phyloP scores from a whole-genome alignment of 306 rosid genomes.

The Prunus fruticosa region DNA sequence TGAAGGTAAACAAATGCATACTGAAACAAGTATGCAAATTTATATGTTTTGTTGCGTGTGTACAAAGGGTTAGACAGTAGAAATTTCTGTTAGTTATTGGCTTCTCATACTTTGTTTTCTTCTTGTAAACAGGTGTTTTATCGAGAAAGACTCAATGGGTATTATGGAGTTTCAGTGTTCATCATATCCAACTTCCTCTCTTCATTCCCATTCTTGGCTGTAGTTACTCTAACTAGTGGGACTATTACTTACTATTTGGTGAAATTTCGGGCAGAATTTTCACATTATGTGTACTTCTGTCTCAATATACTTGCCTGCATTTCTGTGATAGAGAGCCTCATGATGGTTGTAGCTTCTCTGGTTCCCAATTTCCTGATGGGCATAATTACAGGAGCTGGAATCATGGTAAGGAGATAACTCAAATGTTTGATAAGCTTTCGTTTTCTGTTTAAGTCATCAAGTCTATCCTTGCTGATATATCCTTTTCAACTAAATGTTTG shows the following conservation, averaged over 20 bases:
- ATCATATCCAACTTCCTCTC: conserved; percentile 82
- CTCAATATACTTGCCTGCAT: conserved; percentile 69
- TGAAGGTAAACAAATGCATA: conserved; percentile 56
- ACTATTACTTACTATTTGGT: conserved; percentile 82
- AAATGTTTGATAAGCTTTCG: neutral
- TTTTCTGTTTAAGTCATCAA: neutral
- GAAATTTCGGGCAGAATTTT: conserved; percentile 65
- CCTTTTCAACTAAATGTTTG: conserved; percentile 18
- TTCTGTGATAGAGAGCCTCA: conserved; percentile 89
- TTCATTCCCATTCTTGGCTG: conserved; percentile 88
- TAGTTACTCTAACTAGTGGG: conserved; percentile 53
- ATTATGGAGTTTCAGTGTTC: conserved; percentile 86
- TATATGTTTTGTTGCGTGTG: neutral
- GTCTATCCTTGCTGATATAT: conserved; percentile 1
- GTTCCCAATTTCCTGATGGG: conserved; percentile 99
- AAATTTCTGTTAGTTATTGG: neutral
- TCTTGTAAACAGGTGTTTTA: conserved; percentile 67
- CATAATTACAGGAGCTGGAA: conserved; percentile 87
- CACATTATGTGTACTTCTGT: conserved; percentile 61
- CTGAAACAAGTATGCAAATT: neutral
- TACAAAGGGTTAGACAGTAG: neutral
- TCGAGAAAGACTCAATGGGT: conserved; percentile 80
- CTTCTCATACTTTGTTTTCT: conserved; percentile 5
- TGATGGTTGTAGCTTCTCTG: conserved; percentile 97
- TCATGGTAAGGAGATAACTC: conserved; percentile 63